Evolutionary conservation across 805 yeast species (phyloP), one percentile per base, ranked within the genome.

Genomic region (Candida stauntonica): DNA sequence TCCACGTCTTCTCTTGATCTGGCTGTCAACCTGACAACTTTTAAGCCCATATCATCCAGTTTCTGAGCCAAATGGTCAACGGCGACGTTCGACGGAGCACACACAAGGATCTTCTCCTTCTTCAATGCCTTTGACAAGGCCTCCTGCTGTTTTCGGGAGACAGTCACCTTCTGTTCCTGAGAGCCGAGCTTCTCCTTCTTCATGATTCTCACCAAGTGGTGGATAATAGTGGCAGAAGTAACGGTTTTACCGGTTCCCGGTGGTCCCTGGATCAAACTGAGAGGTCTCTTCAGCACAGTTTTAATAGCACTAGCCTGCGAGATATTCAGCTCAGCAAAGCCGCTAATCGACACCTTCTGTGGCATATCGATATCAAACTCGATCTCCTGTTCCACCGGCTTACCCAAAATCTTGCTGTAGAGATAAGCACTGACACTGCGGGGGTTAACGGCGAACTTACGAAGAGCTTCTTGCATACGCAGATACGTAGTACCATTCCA

Each of bases 231-330:
- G 2, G 96, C 91, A 0, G 96, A 86, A 0, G 96, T 88, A 13
- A 86, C 94, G 1, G 97, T 89, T 57, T 89, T 89, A 58, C 97
- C 97, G 0, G 97, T 89, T 47, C 95, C 95, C 4, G 97, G 97
- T 8, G 97, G 97, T 14, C 97, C 97, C 60, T 89, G 96, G 45
- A 87, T 86, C 48, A 87, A 68, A 5, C 93, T 75, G 31, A 88
- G 66, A 2, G 95, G 95, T 47, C 77, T 68, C 51, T 73, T 73
- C 41, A 87, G 60, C 0, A 81, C 95, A 9, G 71, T 61, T 36
- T 72, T 67, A 18, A 89, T 87, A 0, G 97, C 96, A 51, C 73
- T 75, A 3, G 73, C 72, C 60, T 89, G 97, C 2, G 96, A 86
- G 7, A 66, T 69, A 58, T 89, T 89, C 47, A 89, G 67, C 37